Conservation (phyloP, 257 asterid species). For the Solanum peruvianum region DNA sequence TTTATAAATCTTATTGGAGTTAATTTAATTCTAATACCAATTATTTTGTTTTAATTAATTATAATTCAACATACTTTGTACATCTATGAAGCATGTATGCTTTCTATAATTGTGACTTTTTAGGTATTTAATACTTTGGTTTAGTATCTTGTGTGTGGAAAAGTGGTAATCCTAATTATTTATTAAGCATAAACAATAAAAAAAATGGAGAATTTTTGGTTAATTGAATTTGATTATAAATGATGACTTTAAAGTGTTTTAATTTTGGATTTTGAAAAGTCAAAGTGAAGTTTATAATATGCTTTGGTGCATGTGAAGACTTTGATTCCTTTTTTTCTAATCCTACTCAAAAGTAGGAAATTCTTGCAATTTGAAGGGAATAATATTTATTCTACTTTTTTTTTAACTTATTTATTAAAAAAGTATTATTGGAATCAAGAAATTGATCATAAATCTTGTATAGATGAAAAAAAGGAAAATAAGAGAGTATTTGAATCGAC, state of each 20-base stretch:
- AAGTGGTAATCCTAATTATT: neutral
- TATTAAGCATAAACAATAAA: neutral
- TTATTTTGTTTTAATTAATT: neutral
- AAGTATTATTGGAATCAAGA: neutral
- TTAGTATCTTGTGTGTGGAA: neutral
- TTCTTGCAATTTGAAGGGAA: neutral
- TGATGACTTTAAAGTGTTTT: neutral
- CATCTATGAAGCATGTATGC: neutral
- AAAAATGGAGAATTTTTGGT: neutral
- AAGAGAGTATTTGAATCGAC: too few relatives aligned
- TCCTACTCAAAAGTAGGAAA: neutral
- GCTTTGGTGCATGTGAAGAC: neutral
- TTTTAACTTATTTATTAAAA: neutral
- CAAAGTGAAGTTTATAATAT: neutral
- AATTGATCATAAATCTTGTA: neutral
- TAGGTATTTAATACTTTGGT: neutral
- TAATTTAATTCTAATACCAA: neutral
- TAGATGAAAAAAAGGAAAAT: neutral
- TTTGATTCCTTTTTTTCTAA: neutral
- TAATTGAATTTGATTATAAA: neutral
- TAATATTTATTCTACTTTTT: neutral
- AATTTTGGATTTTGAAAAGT: neutral
- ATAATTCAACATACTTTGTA: neutral
- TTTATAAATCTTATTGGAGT: neutral
- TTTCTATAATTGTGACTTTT: neutral